Evolutionary conservation across 495 filamentous ascomycete species (phyloP), one percentile per base, ranked within the genome.

Genomic region (Aspergillus funiculosus): DNA sequence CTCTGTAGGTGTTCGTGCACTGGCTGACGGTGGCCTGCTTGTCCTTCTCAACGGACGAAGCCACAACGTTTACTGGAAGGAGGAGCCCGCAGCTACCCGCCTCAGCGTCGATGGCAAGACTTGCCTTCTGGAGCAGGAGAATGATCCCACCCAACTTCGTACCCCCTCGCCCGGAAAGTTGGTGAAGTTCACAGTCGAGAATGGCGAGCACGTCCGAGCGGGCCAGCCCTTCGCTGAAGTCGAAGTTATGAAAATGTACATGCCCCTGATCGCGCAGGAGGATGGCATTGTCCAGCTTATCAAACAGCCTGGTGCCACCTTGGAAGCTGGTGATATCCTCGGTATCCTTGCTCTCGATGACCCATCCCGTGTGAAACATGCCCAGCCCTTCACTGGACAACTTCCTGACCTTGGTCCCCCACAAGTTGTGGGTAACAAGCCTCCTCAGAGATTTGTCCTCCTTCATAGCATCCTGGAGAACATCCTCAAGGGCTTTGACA

Each of bases 161-260:
- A 87, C 90, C 7, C 94, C 92, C 7, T 92, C 86, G 39, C 92
- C 92, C 37, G 92, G 92, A 65, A 99, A 99, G 74, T 83, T 99
- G 29, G 94, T 97, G 68, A 96, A 95, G 73, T 99, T 91, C 71
- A 87, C 86, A 8, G 88, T 99, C 1, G 94, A 97, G 64, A 97
- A 94, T 56, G 94, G 94, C 39, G 85, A 94, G 56, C 92, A 97
- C 62, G 82, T 99, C 58, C 84, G 79, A 61, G 89, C 91, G 51
- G 90, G 90, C 41, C 89, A 99, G 65, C 75, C 91, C 6, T 99
- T 87, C 60, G 92, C 92, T 41, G 92, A 99, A 60, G 92, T 99
- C 41, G 92, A 99, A 65, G 94, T 99, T 64, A 99, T 99, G 92
- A 99, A 99, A 77, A 99, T 99, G 92, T 97, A 95, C 74, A 99